A percentile compares a stretch with the other conserved stretches of the same genome.
These are phyloP conservation scores for Lophiostoma macrostomum DNA, from an alignment of 495 filamentous ascomycete genomes.

Conservation along the genomic window DNA sequence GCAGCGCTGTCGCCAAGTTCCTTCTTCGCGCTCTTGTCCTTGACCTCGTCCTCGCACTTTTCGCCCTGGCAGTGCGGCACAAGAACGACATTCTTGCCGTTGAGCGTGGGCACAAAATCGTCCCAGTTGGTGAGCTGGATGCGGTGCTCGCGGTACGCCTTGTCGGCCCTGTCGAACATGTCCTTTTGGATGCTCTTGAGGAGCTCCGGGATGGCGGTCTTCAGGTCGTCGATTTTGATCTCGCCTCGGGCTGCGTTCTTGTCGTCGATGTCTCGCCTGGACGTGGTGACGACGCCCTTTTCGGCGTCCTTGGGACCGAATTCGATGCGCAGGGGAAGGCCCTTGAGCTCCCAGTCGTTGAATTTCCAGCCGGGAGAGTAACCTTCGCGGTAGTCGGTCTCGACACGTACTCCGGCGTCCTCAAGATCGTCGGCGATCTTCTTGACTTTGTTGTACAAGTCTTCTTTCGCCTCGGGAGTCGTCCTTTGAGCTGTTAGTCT, in stretches of 20 bases:
- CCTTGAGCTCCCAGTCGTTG: slow-evolving; percentile 95
- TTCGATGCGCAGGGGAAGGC: slow-evolving; percentile 88
- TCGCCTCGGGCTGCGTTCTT: slow-evolving; percentile 64
- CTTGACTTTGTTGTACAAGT: slow-evolving; percentile 68
- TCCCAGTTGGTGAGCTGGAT: slow-evolving; percentile 81
- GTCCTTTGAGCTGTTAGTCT: slow-evolving; percentile 51
- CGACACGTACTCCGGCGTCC: slow-evolving; percentile 45
- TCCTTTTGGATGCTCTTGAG: slow-evolving; percentile 86
- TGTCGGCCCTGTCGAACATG: slow-evolving; percentile 78
- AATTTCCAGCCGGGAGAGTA: slow-evolving; percentile 97
- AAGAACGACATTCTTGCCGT: slow-evolving; percentile 84
- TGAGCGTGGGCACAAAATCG: slow-evolving; percentile 80
- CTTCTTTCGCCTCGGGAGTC: slow-evolving; percentile 68
- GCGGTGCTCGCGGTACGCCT: slow-evolving; percentile 71
- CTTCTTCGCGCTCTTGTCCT: slow-evolving; percentile 76
- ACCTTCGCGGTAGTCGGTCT: slow-evolving; percentile 75
- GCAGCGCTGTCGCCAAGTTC: slow-evolving; percentile 58
- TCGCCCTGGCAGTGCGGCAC: slow-evolving; percentile 80
- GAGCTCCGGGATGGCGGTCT: slow-evolving; percentile 66
- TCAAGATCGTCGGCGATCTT: slow-evolving; percentile 55
- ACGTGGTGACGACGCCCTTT: slow-evolving; percentile 75
- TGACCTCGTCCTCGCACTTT: slow-evolving; percentile 90
- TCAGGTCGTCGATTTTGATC: slow-evolving; percentile 68
- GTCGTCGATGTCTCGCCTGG: slow-evolving; percentile 76
- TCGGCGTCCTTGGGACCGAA: slow-evolving; percentile 91